Evolutionary conservation across 2,329 filamentous ascomycete genomes (phyloP).

Genomic region (Aschersonia sp.): DNA sequence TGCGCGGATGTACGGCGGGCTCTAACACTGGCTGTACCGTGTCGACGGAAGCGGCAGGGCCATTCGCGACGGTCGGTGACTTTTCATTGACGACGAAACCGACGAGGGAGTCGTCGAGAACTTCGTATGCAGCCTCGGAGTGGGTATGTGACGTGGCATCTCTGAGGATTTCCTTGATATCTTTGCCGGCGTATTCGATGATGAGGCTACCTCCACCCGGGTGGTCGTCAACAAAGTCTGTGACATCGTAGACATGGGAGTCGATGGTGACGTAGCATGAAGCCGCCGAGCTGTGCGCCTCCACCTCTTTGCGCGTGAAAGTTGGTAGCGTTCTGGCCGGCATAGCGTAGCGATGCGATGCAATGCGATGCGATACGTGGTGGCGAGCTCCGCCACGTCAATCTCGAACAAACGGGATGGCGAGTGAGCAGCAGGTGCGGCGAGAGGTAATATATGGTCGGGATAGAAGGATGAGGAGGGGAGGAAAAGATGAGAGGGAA

Average conservation of each 20-base stretch:
- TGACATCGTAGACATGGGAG: conserved; percentile 86
- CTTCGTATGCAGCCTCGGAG: conserved; percentile 88
- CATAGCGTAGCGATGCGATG: conserved; percentile 33
- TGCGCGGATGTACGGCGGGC: conserved; percentile 40
- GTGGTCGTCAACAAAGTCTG: conserved; percentile 78
- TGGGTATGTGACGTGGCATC: conserved; percentile 75
- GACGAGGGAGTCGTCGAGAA: conserved; percentile 74
- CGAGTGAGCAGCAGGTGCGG: no score
- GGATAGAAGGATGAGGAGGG: no score
- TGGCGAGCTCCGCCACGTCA: not conserved
- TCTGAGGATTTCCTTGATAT: conserved; percentile 68
- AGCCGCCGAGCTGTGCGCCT: conserved; percentile 60
- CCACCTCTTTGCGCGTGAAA: conserved; percentile 67
- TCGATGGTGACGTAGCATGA: conserved; percentile 92
- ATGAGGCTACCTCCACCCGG: conserved; percentile 83
- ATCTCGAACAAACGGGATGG: no score
- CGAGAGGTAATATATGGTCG: no score
- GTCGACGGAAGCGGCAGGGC: not conserved
- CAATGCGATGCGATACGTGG: not conserved
- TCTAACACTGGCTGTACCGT: conserved; percentile 11
- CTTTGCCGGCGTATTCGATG: conserved; percentile 78
- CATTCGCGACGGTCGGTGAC: conserved; percentile 13
- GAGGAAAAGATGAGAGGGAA: no score
- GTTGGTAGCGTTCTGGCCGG: conserved; percentile 70
- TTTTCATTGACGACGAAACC: conserved; percentile 60